Evolutionary conservation across 176 grass and related monocot species (phyloP), one percentile per base, ranked within the genome.

Genomic region (Triticum turgidum): DNA sequence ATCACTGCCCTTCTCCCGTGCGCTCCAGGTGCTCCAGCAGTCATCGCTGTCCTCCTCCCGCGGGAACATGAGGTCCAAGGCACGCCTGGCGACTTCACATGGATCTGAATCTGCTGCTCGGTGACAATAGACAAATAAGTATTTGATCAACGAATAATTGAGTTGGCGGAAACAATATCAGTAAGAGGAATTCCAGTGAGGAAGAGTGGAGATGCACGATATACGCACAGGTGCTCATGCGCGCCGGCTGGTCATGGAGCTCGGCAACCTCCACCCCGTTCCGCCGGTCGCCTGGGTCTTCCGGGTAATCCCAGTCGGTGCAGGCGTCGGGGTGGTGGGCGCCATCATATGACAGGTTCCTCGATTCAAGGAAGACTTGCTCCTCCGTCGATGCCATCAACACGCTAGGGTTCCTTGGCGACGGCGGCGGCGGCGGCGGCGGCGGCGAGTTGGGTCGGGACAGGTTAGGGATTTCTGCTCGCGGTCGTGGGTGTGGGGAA

Each of bases 11-110:
- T 68, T 29, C 65, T 22, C 37, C 5, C 66, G 33, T 10, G 66
- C 15, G 66, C 66, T 69, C 66, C 66, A 37, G 69, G 1, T 72
- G 69, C 69, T 72, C 69, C 69, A 72, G 0, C 11, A 9, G 69
- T 71, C 69, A 5, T 38, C 35, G 0, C 39, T 38, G 69, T 72
- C 69, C 10, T 39, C 37, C 3, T 42, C 67, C 15, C 69, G 69
- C 39, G 69, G 69, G 69, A 41, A 72, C 69, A 41, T 72, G 69
- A 41, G 69, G 37, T 72, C 69, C 69, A 72, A 42, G 69, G 69
- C 69, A 72, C 20, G 69, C 8, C 20, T 21, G 18, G 69, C 37
- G n/a, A 72, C 22, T 72, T 72, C 69, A 72, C 37, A 72, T 6
- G 69, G 69, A 72, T 72, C 69, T 13, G 11, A 41, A 41, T 22